Conservation (phyloP, 176 grass and related monocot genomes). For the Oryza coarctata region DNA sequence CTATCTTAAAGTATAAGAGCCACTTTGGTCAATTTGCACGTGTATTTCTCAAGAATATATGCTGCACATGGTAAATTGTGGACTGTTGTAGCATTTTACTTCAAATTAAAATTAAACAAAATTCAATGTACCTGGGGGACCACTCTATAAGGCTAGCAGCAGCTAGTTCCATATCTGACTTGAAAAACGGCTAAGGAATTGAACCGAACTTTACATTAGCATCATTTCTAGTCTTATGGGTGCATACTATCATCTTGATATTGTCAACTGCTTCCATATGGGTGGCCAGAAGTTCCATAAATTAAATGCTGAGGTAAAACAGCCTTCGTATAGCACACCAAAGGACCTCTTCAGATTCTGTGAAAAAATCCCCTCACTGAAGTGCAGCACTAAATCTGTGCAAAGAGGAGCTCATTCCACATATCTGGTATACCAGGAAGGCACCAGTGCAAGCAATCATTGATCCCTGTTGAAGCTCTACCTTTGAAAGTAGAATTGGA, state of each 20-base stretch:
- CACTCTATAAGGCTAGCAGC: background rate
- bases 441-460: constrained; percentile 98
- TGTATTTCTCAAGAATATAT: constrained; percentile 18
- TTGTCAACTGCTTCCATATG: background rate
- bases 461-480: constrained; percentile 48
- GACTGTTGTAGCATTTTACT: background rate
- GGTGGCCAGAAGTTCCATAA: constrained; percentile 16
- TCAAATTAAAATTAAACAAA: background rate
- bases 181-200: background rate
- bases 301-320: background rate
- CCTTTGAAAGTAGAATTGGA: constrained; percentile 70
- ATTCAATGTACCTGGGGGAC: constrained; percentile 11
- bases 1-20: background rate
- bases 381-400: constrained; percentile 61
- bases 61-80: constrained; percentile 17
- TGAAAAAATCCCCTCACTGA: constrained; percentile 1
- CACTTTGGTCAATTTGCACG: constrained; percentile 19
- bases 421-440: constrained; percentile 89
- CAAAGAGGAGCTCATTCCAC: constrained; percentile 97
- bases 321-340: background rate
- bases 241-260: constrained; percentile 9
- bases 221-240: background rate
- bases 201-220: background rate
- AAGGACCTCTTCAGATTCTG: background rate
- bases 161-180: constrained; percentile 19